Evolutionary conservation across 1,284 basidiomycete genomes (phyloP).

Genomic region (Boletus hoseneyae): DNA sequence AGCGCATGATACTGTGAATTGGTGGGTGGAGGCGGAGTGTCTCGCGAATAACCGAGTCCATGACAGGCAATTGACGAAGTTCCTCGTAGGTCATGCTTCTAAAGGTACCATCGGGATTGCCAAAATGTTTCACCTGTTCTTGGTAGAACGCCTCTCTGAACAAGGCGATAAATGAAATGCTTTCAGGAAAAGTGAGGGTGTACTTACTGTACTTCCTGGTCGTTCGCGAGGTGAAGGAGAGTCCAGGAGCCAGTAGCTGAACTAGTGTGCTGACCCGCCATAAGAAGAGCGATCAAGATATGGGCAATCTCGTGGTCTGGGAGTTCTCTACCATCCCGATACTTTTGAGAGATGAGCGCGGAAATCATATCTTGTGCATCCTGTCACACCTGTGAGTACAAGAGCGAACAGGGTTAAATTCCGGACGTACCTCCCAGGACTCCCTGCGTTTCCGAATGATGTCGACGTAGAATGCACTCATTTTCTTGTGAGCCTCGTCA

Average conservation of each 20-base stretch:
- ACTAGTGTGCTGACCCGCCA: conserved; percentile 98
- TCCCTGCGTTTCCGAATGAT: conserved; percentile 81
- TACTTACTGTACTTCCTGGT: conserved; percentile 73
- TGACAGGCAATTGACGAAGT: conserved; percentile 76
- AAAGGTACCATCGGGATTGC: conserved; percentile 77
- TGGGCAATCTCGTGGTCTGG: conserved; percentile 93
- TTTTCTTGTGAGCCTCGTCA: conserved; percentile 88
- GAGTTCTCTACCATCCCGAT: conserved; percentile 80
- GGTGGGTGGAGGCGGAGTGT: conserved; percentile 91
- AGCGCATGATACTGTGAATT: conserved; percentile 90
- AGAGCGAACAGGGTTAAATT: neutral
- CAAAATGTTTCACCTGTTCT: conserved; percentile 87
- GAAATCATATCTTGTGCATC: conserved; percentile 92
- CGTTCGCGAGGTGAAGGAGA: conserved; percentile 86
- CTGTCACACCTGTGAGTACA: conserved; percentile 28
- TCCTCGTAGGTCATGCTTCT: conserved; percentile 86
- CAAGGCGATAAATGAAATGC: neutral
- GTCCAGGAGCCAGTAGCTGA: conserved; percentile 91
- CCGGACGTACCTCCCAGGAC: conserved; percentile 38
- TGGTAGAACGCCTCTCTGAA: conserved; percentile 74
- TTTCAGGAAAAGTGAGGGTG: neutral
- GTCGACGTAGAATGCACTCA: conserved; percentile 91
- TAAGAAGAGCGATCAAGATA: conserved; percentile 93
- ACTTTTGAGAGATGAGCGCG: conserved; percentile 81
- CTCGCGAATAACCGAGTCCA: conserved; percentile 91